phyloP scores from a whole-genome alignment of 306 rosid species.

The Herpetospermum pedunculosum region DNA sequence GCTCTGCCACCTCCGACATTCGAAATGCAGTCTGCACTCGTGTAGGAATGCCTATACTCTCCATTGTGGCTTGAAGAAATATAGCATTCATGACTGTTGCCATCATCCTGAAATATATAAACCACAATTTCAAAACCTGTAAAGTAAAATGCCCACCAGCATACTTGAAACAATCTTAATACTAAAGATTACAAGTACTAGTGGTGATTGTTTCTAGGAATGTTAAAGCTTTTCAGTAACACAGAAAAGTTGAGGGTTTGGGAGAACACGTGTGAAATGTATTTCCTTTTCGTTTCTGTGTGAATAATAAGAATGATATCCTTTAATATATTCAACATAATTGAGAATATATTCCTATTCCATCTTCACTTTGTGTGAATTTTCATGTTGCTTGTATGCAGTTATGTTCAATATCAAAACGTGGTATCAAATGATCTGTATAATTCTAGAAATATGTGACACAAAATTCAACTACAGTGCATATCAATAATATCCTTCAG shows the following conservation, averaged over 20 bases:
- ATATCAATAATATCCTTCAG: no score
- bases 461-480: no score
- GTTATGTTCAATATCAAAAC: neutral
- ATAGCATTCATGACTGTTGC: constrained; percentile 97
- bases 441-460: neutral
- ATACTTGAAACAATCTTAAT: neutral
- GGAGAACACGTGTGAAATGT: neutral
- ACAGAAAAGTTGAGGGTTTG: neutral
- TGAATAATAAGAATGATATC: neutral
- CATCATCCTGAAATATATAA: constrained; percentile 56
- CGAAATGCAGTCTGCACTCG: constrained; percentile 98
- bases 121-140: neutral
- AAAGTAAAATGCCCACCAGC: neutral
- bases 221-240: neutral
- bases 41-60: constrained; percentile 93
- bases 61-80: constrained; percentile 99
- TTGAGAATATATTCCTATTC: neutral
- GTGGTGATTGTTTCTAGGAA: neutral
- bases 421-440: neutral
- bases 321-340: neutral
- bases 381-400: neutral
- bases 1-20: constrained; percentile 97
- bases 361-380: neutral
- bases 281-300: neutral
- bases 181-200: neutral